Evolutionary conservation across 148 eudicot species (phyloP), one percentile per base, ranked within the genome.

Genomic region (Amaranthus cruentus): DNA sequence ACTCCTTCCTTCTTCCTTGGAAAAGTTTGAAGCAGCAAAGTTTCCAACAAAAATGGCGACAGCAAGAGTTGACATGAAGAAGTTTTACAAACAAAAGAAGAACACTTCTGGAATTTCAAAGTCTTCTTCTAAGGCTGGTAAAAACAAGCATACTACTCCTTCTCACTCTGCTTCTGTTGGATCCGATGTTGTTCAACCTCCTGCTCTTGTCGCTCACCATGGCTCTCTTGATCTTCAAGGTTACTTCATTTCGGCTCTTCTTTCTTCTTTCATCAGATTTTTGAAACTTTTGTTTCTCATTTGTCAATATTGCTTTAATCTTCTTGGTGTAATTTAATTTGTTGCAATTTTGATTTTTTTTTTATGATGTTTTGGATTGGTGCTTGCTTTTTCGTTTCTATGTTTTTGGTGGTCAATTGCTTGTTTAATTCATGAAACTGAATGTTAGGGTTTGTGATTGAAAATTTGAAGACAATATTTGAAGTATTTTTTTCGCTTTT

Each of bases 1-100:
- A 28, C 2, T 28, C 38, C 2, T 28, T 28, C 2, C 38, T 28
- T 28, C 38, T 28, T 28, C 38, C 48, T 18, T n/a, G 53, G 63
- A 48, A 57, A 59, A 69, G 75, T 70, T 70, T 58, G 75, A 71
- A 62, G 46, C 54, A 6, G 8, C 15, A 5, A 64, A 38, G 42
- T 38, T 28, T 9, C 38, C 38, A 3, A 14, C 6, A 56, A 38
- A 42, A 74, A 78, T 78, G 81, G 81, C 78, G 76, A 71, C 75
- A 28, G 58, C 73, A 59, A 75, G 72, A 75, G 83, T 71, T 3
- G 59, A 78, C 62, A 75, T 87, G 85, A 85, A 87, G 71, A 89
- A 85, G 51, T 87, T 76, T 72, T 87, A 9, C 86, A 79, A 75
- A 77, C 85, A 87, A 70, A 73, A 59, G 79, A 87, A 87, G 88